Evolutionary conservation across 1,284 basidiomycete genomes (phyloP), one percentile per base, ranked within the genome.

Genomic region (Singerocomus inundabilis): DNA sequence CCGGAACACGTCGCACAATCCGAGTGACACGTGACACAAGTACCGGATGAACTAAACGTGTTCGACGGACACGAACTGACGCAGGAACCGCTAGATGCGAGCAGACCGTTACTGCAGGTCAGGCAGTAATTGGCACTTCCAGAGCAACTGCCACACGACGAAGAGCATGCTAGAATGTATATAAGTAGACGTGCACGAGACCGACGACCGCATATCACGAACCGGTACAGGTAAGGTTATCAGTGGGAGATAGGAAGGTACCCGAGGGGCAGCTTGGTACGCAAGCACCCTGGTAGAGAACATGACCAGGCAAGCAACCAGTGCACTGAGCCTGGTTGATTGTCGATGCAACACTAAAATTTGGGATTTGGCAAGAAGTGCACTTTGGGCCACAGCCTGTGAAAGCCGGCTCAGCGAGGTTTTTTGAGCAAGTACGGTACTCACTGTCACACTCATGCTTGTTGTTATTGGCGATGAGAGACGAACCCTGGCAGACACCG

Each of bases 1-100:
- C 85, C 85, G 21, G 83, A 79, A 69, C 91, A 93, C 6, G 84
- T 82, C 6, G 78, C 80, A 60, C 90, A 93, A 63, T 93, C 91
- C 1, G 88, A 80, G 52, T 93, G 90, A 67, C 91, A 93, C 4
- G 79, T 56, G 44, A 83, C 60, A 67, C 90, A 93, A 18, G 78
- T 67, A 37, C 80, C 80, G 16, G 80, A 76, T 13, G 85, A 79
- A 43, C 75, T 71, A 70, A 91, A 87, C 4, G 82, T 79, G 54
- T 78, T 81, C 21, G 81, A 75, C 0, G 91, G 88, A 62, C 90
- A 93, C 5, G 82, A 77, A 25, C 77, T 70, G 32, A 88, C 80
- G 60, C 90, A 93, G 66, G 80, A 78, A 13, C 90, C 90, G 34
- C 72, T 67, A 2, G 81, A 82, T 18, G 87, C 82, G 28, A 91